phyloP scores from a whole-genome alignment of 352 stramenopile species.

The Phytophthora chlamydospora region DNA sequence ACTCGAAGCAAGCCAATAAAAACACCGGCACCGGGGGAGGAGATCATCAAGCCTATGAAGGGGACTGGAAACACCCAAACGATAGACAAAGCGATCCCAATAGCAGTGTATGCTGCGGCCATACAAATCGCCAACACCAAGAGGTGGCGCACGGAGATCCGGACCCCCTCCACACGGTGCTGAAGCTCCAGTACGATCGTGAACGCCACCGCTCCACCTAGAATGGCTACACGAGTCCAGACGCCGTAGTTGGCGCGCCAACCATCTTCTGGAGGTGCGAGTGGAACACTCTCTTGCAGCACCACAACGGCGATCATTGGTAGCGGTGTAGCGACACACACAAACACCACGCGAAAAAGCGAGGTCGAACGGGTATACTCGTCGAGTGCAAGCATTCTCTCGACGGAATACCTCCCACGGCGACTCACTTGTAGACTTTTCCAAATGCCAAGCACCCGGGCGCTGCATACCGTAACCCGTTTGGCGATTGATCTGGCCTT shows the following conservation, averaged over 20 bases:
- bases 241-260: conserved; percentile 15
- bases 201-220: conserved; percentile 2
- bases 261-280: conserved; percentile 5
- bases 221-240: conserved; percentile 4
- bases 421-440: conserved; percentile 16
- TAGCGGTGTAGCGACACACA: conserved; percentile 8
- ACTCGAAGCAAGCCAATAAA: not conserved
- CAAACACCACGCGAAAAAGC: conserved; percentile 3
- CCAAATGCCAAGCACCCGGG: not conserved
- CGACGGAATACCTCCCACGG: conserved; percentile 40
- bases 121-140: not conserved
- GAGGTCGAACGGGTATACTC: conserved; percentile 26
- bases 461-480: not conserved
- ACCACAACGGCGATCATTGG: conserved; percentile 12
- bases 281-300: conserved; percentile 12
- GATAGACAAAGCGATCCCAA: conserved; percentile 13
- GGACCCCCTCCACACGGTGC: not conserved
- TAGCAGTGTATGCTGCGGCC: not conserved
- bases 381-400: conserved; percentile 36
- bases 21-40: not conserved
- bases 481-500: not conserved
- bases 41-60: conserved; percentile 1
- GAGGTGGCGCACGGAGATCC: not conserved
- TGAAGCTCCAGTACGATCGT: not conserved
- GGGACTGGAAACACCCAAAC: conserved; percentile 13